phyloP scores from a whole-genome alignment of 768 basidiomycete genomes.

The Boletales sp. region DNA sequence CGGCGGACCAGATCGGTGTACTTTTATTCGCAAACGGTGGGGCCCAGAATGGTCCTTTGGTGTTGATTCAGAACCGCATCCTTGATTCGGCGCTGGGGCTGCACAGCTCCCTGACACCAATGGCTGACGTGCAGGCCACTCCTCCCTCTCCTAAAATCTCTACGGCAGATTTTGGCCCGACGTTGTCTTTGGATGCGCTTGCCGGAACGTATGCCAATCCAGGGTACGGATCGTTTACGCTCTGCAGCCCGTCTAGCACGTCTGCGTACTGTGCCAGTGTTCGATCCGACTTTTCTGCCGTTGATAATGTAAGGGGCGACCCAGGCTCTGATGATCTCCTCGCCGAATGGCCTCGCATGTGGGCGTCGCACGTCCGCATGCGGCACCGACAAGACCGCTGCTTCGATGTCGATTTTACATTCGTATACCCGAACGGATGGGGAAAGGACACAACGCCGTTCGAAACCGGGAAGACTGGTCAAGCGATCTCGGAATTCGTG shows the following conservation, averaged over 20 bases:
- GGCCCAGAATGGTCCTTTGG: slow-evolving; percentile 12
- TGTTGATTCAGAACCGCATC: slow-evolving; percentile 12
- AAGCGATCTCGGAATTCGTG: slow-evolving; percentile 18
- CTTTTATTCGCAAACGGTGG: slow-evolving; percentile 31
- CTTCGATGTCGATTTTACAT: slow-evolving; percentile 22
- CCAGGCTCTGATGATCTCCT: slow-evolving; percentile 20
- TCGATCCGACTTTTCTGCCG: slow-evolving; percentile 26
- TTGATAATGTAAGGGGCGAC: slow-evolving; percentile 15
- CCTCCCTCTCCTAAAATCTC: neutral
- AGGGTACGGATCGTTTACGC: slow-evolving; percentile 36
- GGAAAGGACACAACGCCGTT: slow-evolving; percentile 35
- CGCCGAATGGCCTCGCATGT: slow-evolving; percentile 33
- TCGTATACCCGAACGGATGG: slow-evolving; percentile 37
- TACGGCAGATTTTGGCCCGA: neutral
- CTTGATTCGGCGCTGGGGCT: slow-evolving; percentile 22
- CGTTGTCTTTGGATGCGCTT: slow-evolving; percentile 22
- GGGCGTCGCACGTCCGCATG: slow-evolving; percentile 38
- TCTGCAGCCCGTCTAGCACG: slow-evolving; percentile 30
- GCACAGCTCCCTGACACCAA: neutral
- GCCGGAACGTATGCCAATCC: slow-evolving; percentile 36
- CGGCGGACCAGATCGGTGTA: slow-evolving; percentile 35
- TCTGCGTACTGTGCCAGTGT: slow-evolving; percentile 25
- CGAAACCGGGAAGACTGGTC: slow-evolving; percentile 15
- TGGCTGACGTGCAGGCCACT: neutral
- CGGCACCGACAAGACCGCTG: slow-evolving; percentile 7